Conservation (phyloP, 129 eudicot genomes). For the Flaveria sonorensis region DNA sequence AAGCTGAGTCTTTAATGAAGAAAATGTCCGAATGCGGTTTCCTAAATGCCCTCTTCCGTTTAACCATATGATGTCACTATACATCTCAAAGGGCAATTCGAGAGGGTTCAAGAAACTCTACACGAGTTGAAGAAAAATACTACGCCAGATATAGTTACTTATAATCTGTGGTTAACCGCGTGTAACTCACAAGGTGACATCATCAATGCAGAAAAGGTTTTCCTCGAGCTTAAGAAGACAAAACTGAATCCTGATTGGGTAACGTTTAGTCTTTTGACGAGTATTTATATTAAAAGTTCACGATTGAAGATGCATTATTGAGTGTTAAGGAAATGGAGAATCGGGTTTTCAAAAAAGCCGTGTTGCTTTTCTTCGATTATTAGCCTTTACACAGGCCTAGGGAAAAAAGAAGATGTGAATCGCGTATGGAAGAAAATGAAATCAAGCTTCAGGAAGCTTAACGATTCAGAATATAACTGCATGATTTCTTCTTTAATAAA, state of each 20-base stretch:
- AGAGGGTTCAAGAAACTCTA: conserved; percentile 59
- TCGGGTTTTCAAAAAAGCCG: conserved; percentile 52
- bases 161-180: conserved; percentile 70
- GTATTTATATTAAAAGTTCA: conserved; percentile 62
- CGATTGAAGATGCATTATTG: conserved; percentile 60
- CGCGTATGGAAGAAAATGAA: conserved; percentile 83
- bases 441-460: conserved; percentile 59
- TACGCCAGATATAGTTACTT: conserved; percentile 81
- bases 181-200: conserved; percentile 54
- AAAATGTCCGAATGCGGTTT: conserved; percentile 83
- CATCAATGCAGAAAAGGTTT: conserved; percentile 64
- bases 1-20: conserved; percentile 80
- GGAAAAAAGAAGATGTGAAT: conserved; percentile 50
- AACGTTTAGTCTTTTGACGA: conserved; percentile 77
- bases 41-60: conserved; percentile 68
- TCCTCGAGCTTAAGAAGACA: conserved; percentile 59
- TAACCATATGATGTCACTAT: conserved; percentile 75
- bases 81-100: conserved; percentile 67
- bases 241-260: conserved; percentile 84
- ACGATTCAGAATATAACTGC: conserved; percentile 74
- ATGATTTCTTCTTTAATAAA: conserved; percentile 77
- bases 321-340: conserved; percentile 84
- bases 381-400: conserved; percentile 61
- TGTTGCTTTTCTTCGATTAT: conserved; percentile 69
- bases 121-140: conserved; percentile 56